Base-by-base conservation (phyloP, 108 stramenopile genomes). In the Asterionellopsis glacialis region DNA sequence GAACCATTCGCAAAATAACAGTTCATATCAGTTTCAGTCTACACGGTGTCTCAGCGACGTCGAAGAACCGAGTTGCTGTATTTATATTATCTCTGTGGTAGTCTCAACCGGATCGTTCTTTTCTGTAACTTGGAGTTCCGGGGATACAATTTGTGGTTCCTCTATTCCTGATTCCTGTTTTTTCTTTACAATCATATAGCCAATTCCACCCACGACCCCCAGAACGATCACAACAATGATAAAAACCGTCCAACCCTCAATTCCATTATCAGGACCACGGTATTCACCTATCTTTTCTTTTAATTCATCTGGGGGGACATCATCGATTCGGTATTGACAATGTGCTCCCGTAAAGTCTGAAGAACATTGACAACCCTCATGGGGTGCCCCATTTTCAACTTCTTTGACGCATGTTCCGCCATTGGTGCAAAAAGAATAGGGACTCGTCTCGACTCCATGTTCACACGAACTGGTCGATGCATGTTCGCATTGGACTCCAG, bases 401-500 rank as follows among this genome's bases (percentile, higher is more conserved):
- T 65, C 59, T 14, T 54, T 50, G 13, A 84, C 65, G 57, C 83
- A 84, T 24, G 53, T 67, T 49, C 83, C 82, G 13, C 65, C 73
- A 63, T 84, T 84, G 26, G 73, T 80, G 54, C 83, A 84, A 65
- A 81, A 84, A 14, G 75, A 64, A 59, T 75, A 75, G 50, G 65
- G 65, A 38, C 69, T 74, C 11, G 48, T 25, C 48, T 68, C 62
- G 1, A 64, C 61, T 22, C 72, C 66, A 12, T 38, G 47, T 65
- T 78, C 74, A 56, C 83, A 84, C 19, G 61, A 68, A 45, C 70
- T 72, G 2, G 77, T 69, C 21, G 68, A 68, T 15, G 65, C 72
- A 67, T 70, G 62, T 41, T 79, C 68, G 51, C 83, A 84, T 2
- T 54, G 14, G 25, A 70, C 24, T 11, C 80, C 75, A 0, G 72